Evolutionary conservation across 495 filamentous ascomycete species (phyloP).

Genomic region (Hypoxylon lienhwacheense): DNA sequence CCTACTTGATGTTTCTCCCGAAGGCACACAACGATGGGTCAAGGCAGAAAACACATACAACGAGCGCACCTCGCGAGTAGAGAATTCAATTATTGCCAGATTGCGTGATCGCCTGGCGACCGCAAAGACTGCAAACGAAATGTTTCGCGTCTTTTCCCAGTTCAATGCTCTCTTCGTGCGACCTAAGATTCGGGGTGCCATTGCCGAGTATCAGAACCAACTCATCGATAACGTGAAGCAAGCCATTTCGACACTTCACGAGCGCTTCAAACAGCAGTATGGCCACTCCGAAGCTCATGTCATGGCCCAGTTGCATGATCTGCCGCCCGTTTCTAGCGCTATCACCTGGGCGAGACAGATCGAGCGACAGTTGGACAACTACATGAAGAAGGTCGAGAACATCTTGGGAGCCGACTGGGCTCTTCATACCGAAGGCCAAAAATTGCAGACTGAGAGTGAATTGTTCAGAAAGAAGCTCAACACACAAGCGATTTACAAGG

Average conservation of each 20-base stretch:
- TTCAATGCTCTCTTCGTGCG: conserved; percentile 98
- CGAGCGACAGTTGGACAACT: conserved; percentile 87
- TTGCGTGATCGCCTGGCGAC: conserved; percentile 91
- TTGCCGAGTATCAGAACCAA: conserved; percentile 94
- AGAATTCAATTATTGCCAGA: conserved; percentile 97
- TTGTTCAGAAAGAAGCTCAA: conserved; percentile 95
- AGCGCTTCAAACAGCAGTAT: conserved; percentile 98
- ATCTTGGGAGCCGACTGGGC: conserved; percentile 93
- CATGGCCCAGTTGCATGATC: conserved; percentile 93
- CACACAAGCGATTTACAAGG: conserved; percentile 87
- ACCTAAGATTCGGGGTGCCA: conserved; percentile 95
- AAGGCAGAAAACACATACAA: conserved; percentile 94
- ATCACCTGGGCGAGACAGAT: conserved; percentile 98
- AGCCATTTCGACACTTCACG: conserved; percentile 88
- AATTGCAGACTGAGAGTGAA: conserved; percentile 82
- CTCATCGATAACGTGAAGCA: conserved; percentile 96
- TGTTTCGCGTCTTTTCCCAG: conserved; percentile 99
- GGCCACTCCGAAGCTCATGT: conserved; percentile 95
- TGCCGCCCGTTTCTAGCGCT: conserved; percentile 92
- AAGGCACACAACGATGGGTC: conserved; percentile 88
- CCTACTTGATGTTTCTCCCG: conserved; percentile 84
- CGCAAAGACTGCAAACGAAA: conserved; percentile 94
- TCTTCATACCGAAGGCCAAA: conserved; percentile 91
- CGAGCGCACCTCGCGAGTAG: conserved; percentile 91
- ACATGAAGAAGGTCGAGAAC: conserved; percentile 97